Evolutionary conservation across 495 filamentous ascomycete species (phyloP), one percentile per base, ranked within the genome.

Genomic region (Melanomma pulvis-pyrius): DNA sequence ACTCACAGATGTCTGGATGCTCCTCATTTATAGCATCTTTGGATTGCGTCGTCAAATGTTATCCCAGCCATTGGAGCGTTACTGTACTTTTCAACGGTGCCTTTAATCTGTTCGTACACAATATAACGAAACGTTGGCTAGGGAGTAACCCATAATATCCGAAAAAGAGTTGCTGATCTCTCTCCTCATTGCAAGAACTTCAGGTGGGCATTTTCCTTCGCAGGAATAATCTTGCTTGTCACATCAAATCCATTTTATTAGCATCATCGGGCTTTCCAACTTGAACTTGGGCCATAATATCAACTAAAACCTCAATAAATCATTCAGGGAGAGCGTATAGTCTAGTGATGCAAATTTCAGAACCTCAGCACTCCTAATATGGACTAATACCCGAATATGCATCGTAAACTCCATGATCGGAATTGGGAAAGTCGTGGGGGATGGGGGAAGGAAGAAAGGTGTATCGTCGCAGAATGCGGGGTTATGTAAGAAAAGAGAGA

Each of bases 351-450:
- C 53, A 34, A 57, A 57, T 41, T 39, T 41, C 12, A 57, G 28
- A 39, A 3, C 53, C 53, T 24, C 24, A 47, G 22, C 36, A 56
- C 52, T 21, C 61, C 51, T 24, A 64, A 39, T 44, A 19, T 50
- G 26, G 54, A 56, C 29, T 28, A 61, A 53, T 65, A 65, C 49
- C 67, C 61, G 52, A 49, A 70, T 65, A 70, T 70, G 67, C 67
- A 65, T 52, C 53, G 34, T 59, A 34, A 34, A 60, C 25, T 26
- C 26, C 24, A 30, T 9, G 48, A 57, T 32, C 3, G 48, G 29
- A 32, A 24, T 22, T 21, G 25, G 32, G 49, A 30, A 62, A 68
- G n/a, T n/a, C n/a, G n/a, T n/a, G n/a, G 52, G 39, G n/a, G 21
- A 29, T 52, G 61, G 48, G 53, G 41, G 34, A 44, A 63, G 26